Conservation (phyloP, 139 green algal species). For the Ettlia oleoabundans region DNA sequence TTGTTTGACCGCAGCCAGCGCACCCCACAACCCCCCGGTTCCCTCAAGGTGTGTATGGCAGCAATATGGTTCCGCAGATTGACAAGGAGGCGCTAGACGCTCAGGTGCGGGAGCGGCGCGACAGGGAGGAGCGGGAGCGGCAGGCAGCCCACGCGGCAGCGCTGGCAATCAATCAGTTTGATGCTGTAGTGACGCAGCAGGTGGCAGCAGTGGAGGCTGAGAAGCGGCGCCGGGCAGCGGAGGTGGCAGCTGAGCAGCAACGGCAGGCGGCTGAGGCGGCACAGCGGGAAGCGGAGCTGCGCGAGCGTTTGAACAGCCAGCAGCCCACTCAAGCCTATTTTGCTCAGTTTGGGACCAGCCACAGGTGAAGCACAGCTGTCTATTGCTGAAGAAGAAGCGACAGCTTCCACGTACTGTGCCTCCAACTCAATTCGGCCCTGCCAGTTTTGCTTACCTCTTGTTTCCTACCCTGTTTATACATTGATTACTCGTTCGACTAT, state of each 20-base stretch:
- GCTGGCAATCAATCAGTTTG: too few relatives aligned
- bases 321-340: conserved; percentile 11
- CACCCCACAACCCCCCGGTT: too few relatives aligned
- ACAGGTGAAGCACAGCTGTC: conserved; percentile 29
- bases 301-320: conserved; percentile 2
- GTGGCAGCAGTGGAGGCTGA: neutral
- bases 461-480: too few relatives aligned
- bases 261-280: conserved; percentile 18
- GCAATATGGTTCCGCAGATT: conserved; percentile 35
- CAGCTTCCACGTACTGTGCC: neutral
- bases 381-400: neutral
- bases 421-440: too few relatives aligned
- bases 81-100: conserved; percentile 38
- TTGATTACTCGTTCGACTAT: too few relatives aligned
- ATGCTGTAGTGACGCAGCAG: neutral
- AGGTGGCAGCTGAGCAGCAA: conserved; percentile 8
- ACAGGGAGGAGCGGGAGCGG: conserved; percentile 24
- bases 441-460: too few relatives aligned
- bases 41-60: too few relatives aligned
- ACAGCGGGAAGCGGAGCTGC: neutral
- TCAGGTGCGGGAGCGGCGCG: conserved; percentile 23
- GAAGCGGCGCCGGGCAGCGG: neutral
- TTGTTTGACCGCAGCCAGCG: too few relatives aligned
- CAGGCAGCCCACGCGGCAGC: too few relatives aligned
- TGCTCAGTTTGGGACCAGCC: conserved; percentile 36